Evolutionary conservation across 257 asterid genomes (phyloP), one percentile per base, ranked within the genome.

Genomic region (Capsicum baccatum): DNA sequence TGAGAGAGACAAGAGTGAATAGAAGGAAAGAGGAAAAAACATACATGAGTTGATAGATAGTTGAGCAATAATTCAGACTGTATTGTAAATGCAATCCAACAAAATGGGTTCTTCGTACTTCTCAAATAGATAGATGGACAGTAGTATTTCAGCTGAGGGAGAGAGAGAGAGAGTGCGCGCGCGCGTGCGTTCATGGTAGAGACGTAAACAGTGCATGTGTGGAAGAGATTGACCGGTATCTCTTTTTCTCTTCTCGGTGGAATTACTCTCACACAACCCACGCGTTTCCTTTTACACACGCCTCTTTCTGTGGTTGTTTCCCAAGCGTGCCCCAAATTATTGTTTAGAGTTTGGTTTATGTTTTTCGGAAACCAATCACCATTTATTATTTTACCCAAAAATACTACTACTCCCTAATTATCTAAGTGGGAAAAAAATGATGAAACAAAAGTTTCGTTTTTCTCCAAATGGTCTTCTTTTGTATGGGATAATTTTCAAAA

Each of bases 261-360:
- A 37, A 21, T 12, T 56, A 50, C 59, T 9, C 2, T 17, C 47
- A 69, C 19, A 74, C 19, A 74, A 21, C 5, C 81, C 63, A 87
- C 90, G 88, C 90, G 82, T 86, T 69, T 73, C 21, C 14, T 1
- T 9, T 33, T 6, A 39, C 76, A 83, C 89, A 88, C 88, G 86
- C 86, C 88, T 62, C 86, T 84, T 76, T 70, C 26, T 79, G 55
- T 26, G 87, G 80, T 74, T 71, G 86, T 67, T 26, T 68, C 52
- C 44, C 44, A 39, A 39, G 44, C 26, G 6, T 50, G 21, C 60
- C 60, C 21, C 44, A 35, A 21, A 6, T 42, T 39, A 42, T 70
- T 42, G 56, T 17, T 35, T 66, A 5, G 2, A 64, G 8, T 64
- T 64, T 26, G 17, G 17, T 33, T 67, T 14, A 67, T 67, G 14